A percentile compares a stretch with the other conserved stretches of the same genome.
These are phyloP conservation scores for Floccularia luteovirens DNA, from an alignment of 768 basidiomycete genomes.

Conservation along the genomic window DNA sequence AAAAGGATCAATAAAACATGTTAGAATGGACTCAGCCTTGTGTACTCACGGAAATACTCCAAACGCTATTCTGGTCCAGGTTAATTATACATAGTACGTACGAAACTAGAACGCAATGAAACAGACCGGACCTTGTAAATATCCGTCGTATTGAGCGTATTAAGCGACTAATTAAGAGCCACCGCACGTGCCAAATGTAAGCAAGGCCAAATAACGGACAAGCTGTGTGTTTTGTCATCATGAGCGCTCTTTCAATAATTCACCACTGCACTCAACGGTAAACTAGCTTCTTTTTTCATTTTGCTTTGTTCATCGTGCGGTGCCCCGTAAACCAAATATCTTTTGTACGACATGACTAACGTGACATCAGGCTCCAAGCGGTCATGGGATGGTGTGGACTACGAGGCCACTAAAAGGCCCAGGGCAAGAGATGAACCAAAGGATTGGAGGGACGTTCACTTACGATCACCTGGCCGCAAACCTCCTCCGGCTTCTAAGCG, in stretches of 20 bases:
- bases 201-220: slow-evolving; percentile 3
- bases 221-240: not conserved
- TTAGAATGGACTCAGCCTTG: too few relatives aligned
- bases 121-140: too few relatives aligned
- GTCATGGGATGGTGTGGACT: slow-evolving; percentile 53
- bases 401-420: slow-evolving; percentile 44
- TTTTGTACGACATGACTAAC: slow-evolving; percentile 65
- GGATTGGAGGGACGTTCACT: slow-evolving; percentile 67
- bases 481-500: slow-evolving; percentile 11
- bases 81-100: too few relatives aligned
- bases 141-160: too few relatives aligned
- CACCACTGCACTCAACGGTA: slow-evolving; percentile 6
- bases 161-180: not conserved
- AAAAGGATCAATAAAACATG: too few relatives aligned
- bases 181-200: slow-evolving; percentile 6
- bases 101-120: too few relatives aligned
- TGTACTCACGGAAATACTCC: too few relatives aligned
- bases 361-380: slow-evolving; percentile 79
- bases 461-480: slow-evolving; percentile 31
- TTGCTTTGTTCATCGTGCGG: slow-evolving; percentile 62
- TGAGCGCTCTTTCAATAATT: not conserved
- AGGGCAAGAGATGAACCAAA: slow-evolving; percentile 47
- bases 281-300: slow-evolving; percentile 10
- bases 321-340: slow-evolving; percentile 57
- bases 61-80: too few relatives aligned